Evolutionary conservation across 176 grass and related monocot genomes (phyloP).

Genomic region (Oryza brachyantha): DNA sequence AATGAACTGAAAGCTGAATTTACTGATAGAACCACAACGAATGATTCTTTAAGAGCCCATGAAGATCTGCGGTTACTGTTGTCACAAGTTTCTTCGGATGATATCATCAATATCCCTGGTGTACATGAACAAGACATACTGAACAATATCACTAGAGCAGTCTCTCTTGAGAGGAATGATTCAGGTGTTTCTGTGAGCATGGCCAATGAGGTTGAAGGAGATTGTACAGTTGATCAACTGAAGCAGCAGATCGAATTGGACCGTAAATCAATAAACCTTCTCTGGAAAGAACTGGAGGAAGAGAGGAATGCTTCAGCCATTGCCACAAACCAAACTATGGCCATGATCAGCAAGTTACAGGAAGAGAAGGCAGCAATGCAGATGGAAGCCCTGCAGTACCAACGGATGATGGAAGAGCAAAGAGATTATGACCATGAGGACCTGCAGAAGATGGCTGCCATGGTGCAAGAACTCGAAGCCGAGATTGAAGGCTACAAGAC

Average conservation of each 20-base stretch:
- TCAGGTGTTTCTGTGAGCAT: conserved; percentile 46
- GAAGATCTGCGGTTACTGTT: conserved; percentile 68
- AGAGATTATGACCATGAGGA: conserved; percentile 66
- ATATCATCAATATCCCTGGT: conserved; percentile 28
- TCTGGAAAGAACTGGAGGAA: conserved; percentile 90
- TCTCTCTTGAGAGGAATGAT: conserved; percentile 48
- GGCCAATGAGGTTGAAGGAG: conserved; percentile 50
- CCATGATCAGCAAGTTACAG: conserved; percentile 91
- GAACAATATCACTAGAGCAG: conserved; percentile 51
- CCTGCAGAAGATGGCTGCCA: conserved; percentile 47
- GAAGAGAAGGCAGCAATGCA: conserved; percentile 85
- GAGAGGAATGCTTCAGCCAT: conserved; percentile 74
- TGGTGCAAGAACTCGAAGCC: conserved; percentile 45
- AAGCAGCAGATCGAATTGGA: conserved; percentile 67
- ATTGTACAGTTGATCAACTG: conserved; percentile 52
- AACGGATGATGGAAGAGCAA: conserved; percentile 89
- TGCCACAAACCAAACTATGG: conserved; percentile 84
- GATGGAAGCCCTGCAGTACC: conserved; percentile 77
- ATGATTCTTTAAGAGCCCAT: conserved; percentile 47
- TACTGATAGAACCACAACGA: conserved; percentile 36
- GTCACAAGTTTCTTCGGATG: conserved; percentile 48
- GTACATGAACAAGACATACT: conserved; percentile 36
- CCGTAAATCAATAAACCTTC: conserved; percentile 55
- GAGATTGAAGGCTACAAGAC: conserved; percentile 47
- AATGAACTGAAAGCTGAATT: conserved; percentile 20